These are phyloP conservation scores for Penicillium longicatenatum DNA, from an alignment of 495 filamentous ascomycete genomes.

Conservation along the genomic window DNA sequence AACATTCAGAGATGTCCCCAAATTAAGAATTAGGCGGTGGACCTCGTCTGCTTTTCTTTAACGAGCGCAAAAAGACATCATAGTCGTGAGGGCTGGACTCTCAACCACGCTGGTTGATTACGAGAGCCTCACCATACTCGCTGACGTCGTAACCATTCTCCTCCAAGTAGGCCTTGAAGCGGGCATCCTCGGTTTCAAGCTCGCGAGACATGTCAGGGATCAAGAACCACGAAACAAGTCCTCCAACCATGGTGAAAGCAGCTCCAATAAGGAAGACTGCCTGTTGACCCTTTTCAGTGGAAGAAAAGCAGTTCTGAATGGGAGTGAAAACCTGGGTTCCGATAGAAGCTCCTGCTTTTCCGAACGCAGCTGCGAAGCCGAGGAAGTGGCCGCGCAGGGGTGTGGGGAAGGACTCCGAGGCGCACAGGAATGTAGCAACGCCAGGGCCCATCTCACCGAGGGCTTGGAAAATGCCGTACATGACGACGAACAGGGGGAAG, in stretches of 20 bases:
- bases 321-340: slow-evolving; percentile 50
- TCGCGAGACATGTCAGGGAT: slow-evolving; percentile 48
- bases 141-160: slow-evolving; percentile 41
- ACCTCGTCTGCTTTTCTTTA: background rate
- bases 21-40: background rate
- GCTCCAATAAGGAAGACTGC: slow-evolving; percentile 50
- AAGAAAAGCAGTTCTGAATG: slow-evolving; percentile 41
- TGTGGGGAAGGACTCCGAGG: slow-evolving; percentile 52
- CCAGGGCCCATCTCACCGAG: slow-evolving; percentile 53
- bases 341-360: slow-evolving; percentile 53
- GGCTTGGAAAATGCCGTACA: slow-evolving; percentile 53
- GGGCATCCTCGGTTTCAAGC: slow-evolving; percentile 47
- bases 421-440: slow-evolving; percentile 46
- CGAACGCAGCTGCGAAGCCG: slow-evolving; percentile 48
- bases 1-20: background rate
- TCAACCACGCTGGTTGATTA: slow-evolving; percentile 3
- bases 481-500: slow-evolving; percentile 52
- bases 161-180: slow-evolving; percentile 45
- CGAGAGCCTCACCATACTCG: slow-evolving; percentile 26
- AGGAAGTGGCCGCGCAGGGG: slow-evolving; percentile 52
- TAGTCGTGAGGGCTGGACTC: background rate
- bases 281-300: slow-evolving; percentile 43
- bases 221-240: slow-evolving; percentile 44
- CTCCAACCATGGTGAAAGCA: slow-evolving; percentile 43
- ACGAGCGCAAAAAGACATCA: background rate